A percentile compares a stretch with the other conserved stretches of the same genome.
Conservation (phyloP, 1,139 yeast species). For the Suhomyces bokatorum region DNA sequence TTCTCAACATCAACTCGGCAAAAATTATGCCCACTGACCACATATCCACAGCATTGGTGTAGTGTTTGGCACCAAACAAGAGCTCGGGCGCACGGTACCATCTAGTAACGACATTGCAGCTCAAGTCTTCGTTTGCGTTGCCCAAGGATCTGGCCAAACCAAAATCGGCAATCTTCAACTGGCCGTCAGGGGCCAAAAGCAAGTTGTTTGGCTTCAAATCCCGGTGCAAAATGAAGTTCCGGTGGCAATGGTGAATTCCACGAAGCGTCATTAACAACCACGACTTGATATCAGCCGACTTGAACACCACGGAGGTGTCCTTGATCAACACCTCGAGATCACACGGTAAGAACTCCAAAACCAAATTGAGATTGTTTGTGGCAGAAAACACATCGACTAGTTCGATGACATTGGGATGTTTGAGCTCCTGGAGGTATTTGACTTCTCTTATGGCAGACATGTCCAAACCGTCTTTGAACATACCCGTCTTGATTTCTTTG, state of each 20-base stretch:
- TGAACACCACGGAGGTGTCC: slow-evolving; percentile 73
- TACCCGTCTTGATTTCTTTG: slow-evolving; percentile 92
- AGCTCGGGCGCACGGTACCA: slow-evolving; percentile 98
- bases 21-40: slow-evolving; percentile 97
- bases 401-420: slow-evolving; percentile 82
- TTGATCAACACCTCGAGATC: slow-evolving; percentile 89
- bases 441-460: slow-evolving; percentile 97
- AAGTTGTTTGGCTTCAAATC: slow-evolving; percentile 84
- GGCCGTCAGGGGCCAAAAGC: slow-evolving; percentile 81
- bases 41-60: slow-evolving; percentile 83
- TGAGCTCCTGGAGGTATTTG: slow-evolving; percentile 84
- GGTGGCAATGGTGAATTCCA: slow-evolving; percentile 93
- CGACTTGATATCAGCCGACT: slow-evolving; percentile 85
- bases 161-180: slow-evolving; percentile 92
- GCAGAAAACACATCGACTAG: slow-evolving; percentile 82
- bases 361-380: slow-evolving; percentile 72
- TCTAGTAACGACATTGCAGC: slow-evolving; percentile 93
- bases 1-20: slow-evolving; percentile 92
- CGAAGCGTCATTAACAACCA: slow-evolving; percentile 94
- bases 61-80: slow-evolving; percentile 83
- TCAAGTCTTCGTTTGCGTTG: slow-evolving; percentile 73
- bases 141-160: slow-evolving; percentile 89
- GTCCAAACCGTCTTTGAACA: slow-evolving; percentile 93
- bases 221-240: slow-evolving; percentile 86
- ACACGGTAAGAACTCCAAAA: slow-evolving; percentile 86